Evolutionary conservation across 495 filamentous ascomycete genomes (phyloP), one percentile per base, ranked within the genome.

Genomic region (Emericellopsis terricola): DNA sequence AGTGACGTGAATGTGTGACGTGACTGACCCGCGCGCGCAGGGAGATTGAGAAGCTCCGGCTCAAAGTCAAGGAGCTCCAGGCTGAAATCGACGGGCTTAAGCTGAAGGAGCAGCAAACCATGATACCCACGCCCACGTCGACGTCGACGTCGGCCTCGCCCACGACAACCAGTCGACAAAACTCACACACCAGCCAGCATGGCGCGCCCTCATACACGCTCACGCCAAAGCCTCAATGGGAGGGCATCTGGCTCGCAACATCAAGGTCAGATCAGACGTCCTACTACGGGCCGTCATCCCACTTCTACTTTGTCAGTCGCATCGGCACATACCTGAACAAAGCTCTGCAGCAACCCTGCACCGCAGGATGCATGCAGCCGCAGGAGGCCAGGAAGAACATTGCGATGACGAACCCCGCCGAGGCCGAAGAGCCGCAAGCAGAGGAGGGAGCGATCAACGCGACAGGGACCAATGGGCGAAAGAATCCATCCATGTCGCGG

Each of bases 41-140:
- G 19, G 59, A 63, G 35, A 65, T 64, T 17, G 60, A 62, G 13
- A 41, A 47, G 9, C 39, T 66, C 33, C 44, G 49, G 31, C 33
- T 43, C 11, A 46, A 49, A 15, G 40, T 65, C 28, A 42, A 51
- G 19, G 54, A 62, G 26, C 41, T 62, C 2, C 55, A 64, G 35
- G 40, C 45, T 14, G 45, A 59, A 39, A 37, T 59, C 0, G 31
- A 53, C 34, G 33, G 19, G 8, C 23, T 16, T 17, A 11, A 36
- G 16, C 13, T 33, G 19, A 29, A 21, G 9, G 40, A 40, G 31
- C 43, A 37, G 1, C 26, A 21, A 1, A 33, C 8, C 40, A 39
- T 8, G 23, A n/a, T n/a, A n/a, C 19, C 41, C 19, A 28, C 39
- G 8, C 27, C 38, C 6, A 34, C 21, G 34, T 14, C 39, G 19